Conservation (phyloP, 1,284 basidiomycete genomes). For the Puccinia brachypodii region DNA sequence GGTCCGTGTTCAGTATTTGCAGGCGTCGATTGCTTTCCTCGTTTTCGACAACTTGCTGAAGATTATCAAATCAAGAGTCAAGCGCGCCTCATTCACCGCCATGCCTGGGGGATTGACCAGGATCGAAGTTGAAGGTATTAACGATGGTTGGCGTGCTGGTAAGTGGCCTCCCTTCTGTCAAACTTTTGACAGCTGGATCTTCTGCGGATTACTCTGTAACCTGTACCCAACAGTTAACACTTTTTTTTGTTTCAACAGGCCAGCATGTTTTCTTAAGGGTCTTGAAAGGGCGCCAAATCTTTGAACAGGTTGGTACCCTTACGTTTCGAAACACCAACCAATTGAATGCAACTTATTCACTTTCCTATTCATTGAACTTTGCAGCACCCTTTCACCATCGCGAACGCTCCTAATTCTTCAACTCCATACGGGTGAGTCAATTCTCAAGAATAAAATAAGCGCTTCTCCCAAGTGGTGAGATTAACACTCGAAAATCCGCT, state of each 20-base stretch:
- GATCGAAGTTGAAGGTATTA: constrained; percentile 28
- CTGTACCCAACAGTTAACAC: background rate
- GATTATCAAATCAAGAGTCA: constrained; percentile 16
- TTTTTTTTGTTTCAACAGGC: constrained; percentile 2
- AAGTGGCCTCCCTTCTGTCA: background rate
- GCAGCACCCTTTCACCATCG: constrained; percentile 46
- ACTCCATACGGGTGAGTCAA: constrained; percentile 24
- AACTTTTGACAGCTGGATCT: background rate
- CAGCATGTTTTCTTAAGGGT: constrained; percentile 46
- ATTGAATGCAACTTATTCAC: background rate
- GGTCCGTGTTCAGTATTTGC: background rate
- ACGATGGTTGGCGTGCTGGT: constrained; percentile 42
- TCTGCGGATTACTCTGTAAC: background rate
- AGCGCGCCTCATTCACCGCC: constrained; percentile 16
- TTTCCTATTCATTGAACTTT: background rate
- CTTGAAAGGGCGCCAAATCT: constrained; percentile 14
- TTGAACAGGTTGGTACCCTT: constrained; percentile 27
- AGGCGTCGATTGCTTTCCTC: constrained; percentile 13
- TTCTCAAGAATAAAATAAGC: background rate
- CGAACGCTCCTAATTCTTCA: constrained; percentile 31
- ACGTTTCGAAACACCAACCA: background rate
- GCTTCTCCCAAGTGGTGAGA: background rate
- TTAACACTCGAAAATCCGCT: background rate
- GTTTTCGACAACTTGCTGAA: constrained; percentile 34
- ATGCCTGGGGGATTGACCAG: constrained; percentile 40